Conservation (phyloP, 2,329 filamentous ascomycete species). For the Hypoxylon sp. region DNA sequence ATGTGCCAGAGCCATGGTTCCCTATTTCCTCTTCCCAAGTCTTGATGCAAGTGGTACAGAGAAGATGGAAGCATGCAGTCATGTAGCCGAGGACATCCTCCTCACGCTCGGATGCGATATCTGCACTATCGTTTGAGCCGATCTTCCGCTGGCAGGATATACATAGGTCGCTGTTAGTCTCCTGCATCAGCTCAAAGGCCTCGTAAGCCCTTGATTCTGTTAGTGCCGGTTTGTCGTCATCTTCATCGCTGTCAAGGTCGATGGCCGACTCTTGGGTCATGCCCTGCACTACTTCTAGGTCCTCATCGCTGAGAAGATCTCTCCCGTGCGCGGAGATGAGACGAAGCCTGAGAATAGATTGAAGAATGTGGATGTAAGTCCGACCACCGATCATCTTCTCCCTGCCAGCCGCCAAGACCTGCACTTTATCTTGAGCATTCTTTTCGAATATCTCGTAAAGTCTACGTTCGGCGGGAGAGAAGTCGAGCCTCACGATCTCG, state of each 20-base stretch:
- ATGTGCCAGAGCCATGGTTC: slow-evolving; percentile 66
- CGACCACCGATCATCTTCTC: slow-evolving; percentile 82
- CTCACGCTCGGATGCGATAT: slow-evolving; percentile 71
- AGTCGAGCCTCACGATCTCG: slow-evolving; percentile 79
- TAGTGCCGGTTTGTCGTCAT: slow-evolving; percentile 70
- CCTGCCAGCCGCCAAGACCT: slow-evolving; percentile 75
- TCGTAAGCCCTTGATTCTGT: slow-evolving; percentile 84
- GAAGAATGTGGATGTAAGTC: slow-evolving; percentile 93
- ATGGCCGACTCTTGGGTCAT: slow-evolving; percentile 89
- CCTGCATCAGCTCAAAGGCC: slow-evolving; percentile 85
- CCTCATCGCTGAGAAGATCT: slow-evolving; percentile 87
- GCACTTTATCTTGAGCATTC: slow-evolving; percentile 84
- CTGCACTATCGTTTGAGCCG: slow-evolving; percentile 66
- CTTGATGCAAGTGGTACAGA: slow-evolving; percentile 82
- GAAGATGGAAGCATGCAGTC: slow-evolving; percentile 88
- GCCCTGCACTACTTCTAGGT: slow-evolving; percentile 84
- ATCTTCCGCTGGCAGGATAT: slow-evolving; percentile 78
- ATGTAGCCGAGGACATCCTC: slow-evolving; percentile 81
- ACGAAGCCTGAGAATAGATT: slow-evolving; percentile 89
- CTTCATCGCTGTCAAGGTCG: slow-evolving; percentile 85
- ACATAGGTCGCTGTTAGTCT: slow-evolving; percentile 84
- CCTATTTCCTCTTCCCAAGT: slow-evolving; percentile 70
- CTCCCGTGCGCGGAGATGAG: slow-evolving; percentile 95
- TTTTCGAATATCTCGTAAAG: slow-evolving; percentile 89
- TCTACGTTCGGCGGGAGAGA: slow-evolving; percentile 79